Conservation (phyloP, 768 basidiomycete genomes). For the Russula olivacea region DNA sequence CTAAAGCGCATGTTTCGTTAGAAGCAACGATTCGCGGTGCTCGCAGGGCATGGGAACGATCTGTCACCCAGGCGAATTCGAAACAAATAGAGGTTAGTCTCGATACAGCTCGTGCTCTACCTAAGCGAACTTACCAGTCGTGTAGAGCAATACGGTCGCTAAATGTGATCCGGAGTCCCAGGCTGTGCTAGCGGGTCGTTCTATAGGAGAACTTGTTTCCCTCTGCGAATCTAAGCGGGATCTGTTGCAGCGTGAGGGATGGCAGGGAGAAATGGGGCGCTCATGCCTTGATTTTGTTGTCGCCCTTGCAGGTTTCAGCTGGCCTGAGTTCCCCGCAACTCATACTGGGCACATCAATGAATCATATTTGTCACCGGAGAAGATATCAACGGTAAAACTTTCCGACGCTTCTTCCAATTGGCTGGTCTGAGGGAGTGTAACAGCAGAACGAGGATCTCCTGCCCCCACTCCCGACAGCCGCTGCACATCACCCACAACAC, state of each 20-base stretch:
- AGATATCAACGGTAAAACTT: conserved; percentile 7
- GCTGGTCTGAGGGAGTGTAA: conserved; percentile 8
- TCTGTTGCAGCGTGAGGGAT: conserved; percentile 27
- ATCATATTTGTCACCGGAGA: conserved; percentile 3
- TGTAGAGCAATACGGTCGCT: conserved; percentile 1
- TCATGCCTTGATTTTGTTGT: conserved; percentile 31
- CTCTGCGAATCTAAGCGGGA: conserved; percentile 33
- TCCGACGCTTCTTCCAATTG: not conserved
- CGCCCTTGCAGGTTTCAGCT: conserved; percentile 30
- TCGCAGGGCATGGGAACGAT: conserved; percentile 36
- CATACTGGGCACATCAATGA: not conserved
- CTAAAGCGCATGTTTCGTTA: conserved; percentile 33
- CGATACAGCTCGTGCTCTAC: not conserved
- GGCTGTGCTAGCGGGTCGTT: not conserved
- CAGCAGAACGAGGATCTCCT: conserved; percentile 18
- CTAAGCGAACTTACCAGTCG: conserved; percentile 14
- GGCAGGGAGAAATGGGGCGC: conserved; percentile 29
- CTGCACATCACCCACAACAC: conserved; percentile 23
- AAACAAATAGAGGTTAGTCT: conserved; percentile 27
- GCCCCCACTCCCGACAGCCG: conserved; percentile 21
- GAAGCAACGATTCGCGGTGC: conserved; percentile 32
- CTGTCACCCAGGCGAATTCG: conserved; percentile 36
- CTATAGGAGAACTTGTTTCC: conserved; percentile 28
- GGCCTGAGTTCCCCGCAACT: conserved; percentile 6
- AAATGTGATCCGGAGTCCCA: not conserved